phyloP scores from a whole-genome alignment of 805 yeast genomes.

The Candida parachauliodes region DNA sequence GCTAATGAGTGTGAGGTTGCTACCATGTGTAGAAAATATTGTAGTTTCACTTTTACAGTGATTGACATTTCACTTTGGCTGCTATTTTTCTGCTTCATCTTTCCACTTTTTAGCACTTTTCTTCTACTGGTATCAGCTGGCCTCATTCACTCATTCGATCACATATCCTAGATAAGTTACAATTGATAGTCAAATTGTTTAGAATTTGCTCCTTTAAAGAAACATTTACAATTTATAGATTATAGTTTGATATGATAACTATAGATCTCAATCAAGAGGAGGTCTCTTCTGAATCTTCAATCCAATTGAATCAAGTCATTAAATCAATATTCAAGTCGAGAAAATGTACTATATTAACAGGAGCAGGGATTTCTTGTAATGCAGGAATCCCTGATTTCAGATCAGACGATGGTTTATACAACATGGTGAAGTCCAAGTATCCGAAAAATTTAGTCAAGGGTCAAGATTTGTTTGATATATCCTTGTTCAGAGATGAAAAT shows the following conservation, averaged over 20 bases:
- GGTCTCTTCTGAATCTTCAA: constrained; percentile 26
- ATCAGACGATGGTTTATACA: constrained; percentile 78
- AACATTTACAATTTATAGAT: no score
- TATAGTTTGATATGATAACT: constrained; percentile 22
- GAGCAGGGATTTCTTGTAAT: constrained; percentile 95
- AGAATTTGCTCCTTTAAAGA: no score
- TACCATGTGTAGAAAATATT: no score
- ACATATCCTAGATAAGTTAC: no score
- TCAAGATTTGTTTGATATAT: constrained; percentile 85
- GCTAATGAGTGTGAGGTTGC: no score
- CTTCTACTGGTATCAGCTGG: no score
- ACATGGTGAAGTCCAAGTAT: constrained; percentile 59
- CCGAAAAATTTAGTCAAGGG: constrained; percentile 71
- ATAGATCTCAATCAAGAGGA: constrained; percentile 19
- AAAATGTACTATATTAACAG: constrained; percentile 71
- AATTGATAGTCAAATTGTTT: no score
- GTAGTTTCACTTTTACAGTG: no score
- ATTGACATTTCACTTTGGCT: no score
- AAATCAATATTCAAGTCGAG: constrained; percentile 48
- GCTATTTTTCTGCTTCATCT: no score
- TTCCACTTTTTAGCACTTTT: no score
- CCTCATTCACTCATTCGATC: no score
- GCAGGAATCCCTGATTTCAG: constrained; percentile 98
- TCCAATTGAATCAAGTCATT: constrained; percentile 36
- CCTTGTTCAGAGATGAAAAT: constrained; percentile 65